These are phyloP conservation scores for Gymnopilus dilepis DNA, from an alignment of 768 basidiomycete species.

Conservation along the genomic window DNA sequence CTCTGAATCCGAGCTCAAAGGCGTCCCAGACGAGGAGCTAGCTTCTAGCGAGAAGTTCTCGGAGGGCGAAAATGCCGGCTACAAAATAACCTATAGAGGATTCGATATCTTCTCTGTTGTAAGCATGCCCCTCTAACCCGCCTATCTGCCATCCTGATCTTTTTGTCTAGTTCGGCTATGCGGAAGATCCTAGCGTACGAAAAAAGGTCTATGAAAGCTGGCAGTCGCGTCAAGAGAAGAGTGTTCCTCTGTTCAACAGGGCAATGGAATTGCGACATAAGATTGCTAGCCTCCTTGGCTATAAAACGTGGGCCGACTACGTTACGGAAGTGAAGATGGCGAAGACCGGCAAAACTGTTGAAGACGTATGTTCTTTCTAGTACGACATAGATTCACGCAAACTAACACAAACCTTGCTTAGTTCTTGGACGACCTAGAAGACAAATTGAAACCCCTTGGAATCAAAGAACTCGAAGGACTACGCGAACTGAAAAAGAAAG, in stretches of 20 bases:
- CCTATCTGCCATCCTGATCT: background rate
- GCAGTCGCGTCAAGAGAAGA: constrained; percentile 70
- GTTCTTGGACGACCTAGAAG: constrained; percentile 81
- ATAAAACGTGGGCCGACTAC: constrained; percentile 63
- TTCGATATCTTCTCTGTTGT: constrained; percentile 83
- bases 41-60: constrained; percentile 74
- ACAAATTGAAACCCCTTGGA: constrained; percentile 75
- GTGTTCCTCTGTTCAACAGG: constrained; percentile 71
- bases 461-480: constrained; percentile 68
- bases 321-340: constrained; percentile 3
- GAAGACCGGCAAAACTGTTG: background rate
- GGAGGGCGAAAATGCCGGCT: constrained; percentile 61
- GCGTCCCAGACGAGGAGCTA: constrained; percentile 79
- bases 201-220: constrained; percentile 65
- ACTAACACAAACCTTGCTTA: constrained; percentile 32
- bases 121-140: constrained; percentile 26
- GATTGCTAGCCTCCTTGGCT: constrained; percentile 70
- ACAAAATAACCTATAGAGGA: constrained; percentile 80
- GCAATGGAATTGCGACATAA: constrained; percentile 72
- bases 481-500: constrained; percentile 75
- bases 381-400: background rate
- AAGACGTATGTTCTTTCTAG: background rate
- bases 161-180: constrained; percentile 73
- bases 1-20: constrained; percentile 74
- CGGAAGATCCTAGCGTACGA: constrained; percentile 72